These are phyloP conservation scores for Trametes cubensis DNA, from an alignment of 768 basidiomycete species.

Conservation along the genomic window DNA sequence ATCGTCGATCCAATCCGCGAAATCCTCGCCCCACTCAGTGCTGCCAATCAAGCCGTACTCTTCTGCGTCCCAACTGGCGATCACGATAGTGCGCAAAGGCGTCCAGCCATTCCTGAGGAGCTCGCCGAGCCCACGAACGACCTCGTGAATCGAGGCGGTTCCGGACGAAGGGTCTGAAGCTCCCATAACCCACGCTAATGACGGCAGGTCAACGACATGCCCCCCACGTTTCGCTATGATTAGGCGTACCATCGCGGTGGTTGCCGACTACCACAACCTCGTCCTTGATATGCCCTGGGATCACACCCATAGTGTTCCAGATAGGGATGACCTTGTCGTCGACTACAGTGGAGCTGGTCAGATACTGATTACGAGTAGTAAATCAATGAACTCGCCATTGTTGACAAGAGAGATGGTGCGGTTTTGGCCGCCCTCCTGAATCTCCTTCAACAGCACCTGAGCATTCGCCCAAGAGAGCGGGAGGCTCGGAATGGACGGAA, in stretches of 20 bases:
- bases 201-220: conserved; percentile 34
- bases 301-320: conserved; percentile 85
- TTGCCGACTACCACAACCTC: conserved; percentile 88
- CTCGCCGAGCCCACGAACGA: conserved; percentile 72
- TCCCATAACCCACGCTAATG: conserved; percentile 68
- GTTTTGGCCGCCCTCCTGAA: conserved; percentile 47
- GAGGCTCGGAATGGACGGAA: conserved; percentile 81
- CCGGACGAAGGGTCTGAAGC: conserved; percentile 81
- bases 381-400: conserved; percentile 41
- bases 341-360: conserved; percentile 43
- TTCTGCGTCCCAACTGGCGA: conserved; percentile 84
- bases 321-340: conserved; percentile 82
- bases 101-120: conserved; percentile 78
- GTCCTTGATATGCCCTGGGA: conserved; percentile 81
- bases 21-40: conserved; percentile 96
- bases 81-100: conserved; percentile 74
- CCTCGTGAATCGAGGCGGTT: conserved; percentile 75
- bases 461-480: conserved; percentile 91
- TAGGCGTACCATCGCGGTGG: conserved; percentile 76
- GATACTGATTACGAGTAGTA: neutral
- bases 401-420: conserved; percentile 59
- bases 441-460: conserved; percentile 51
- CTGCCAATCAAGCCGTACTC: conserved; percentile 79
- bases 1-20: conserved; percentile 74
- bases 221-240: neutral